A percentile compares a stretch with the other conserved stretches of the same genome.
Evolutionary conservation across 495 filamentous ascomycete species (phyloP).

Genomic region (Evansstolkia leycettana): DNA sequence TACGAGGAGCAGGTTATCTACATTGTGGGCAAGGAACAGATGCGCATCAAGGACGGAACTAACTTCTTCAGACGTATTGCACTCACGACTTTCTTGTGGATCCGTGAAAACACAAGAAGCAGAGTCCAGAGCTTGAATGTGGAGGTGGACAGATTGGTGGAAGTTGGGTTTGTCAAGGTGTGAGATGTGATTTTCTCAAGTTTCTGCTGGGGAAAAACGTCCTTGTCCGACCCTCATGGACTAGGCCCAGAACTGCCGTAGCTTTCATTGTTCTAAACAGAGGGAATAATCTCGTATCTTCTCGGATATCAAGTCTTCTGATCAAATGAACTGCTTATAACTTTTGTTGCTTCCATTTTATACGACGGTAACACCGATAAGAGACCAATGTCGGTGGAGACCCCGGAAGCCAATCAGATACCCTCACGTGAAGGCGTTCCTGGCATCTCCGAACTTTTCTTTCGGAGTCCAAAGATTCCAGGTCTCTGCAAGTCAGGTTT

Average conservation of each 20-base stretch:
- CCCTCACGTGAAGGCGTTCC: slow-evolving; percentile 30
- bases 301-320: no score
- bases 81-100: slow-evolving; percentile 50
- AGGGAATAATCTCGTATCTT: not conserved
- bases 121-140: slow-evolving; percentile 51
- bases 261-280: no score
- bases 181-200: no score
- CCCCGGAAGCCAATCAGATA: not conserved
- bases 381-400: slow-evolving; percentile 3
- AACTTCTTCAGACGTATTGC: slow-evolving; percentile 32
- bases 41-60: slow-evolving; percentile 37
- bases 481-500: not conserved
- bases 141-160: slow-evolving; percentile 48
- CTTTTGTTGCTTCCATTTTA: no score
- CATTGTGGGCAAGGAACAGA: slow-evolving; percentile 61
- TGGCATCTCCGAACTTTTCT: slow-evolving; percentile 38
- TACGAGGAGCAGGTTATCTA: slow-evolving; percentile 53
- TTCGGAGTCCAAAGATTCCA: slow-evolving; percentile 12
- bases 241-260: no score
- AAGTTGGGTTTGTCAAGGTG: slow-evolving; percentile 63
- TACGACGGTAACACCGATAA: slow-evolving; percentile 3
- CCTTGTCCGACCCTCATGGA: no score
- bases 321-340: no score
- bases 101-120: slow-evolving; percentile 54
- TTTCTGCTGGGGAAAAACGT: no score